These are phyloP conservation scores for Eucalyptus melliodora DNA, from an alignment of 345 rosid genomes.

Conservation along the genomic window DNA sequence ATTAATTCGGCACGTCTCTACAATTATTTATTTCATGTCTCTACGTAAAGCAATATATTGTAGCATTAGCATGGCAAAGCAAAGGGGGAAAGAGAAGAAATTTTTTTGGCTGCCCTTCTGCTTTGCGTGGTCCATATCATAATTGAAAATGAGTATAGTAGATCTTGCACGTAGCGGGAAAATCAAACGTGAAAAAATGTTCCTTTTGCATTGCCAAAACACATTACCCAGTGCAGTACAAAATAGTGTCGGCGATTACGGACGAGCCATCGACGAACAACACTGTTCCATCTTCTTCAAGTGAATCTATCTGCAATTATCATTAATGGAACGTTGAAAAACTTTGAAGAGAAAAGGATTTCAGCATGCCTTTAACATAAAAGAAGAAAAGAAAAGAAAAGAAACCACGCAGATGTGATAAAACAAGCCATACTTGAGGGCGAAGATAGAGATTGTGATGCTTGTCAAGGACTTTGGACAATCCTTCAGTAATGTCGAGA, in stretches of 20 bases:
- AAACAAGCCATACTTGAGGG: conserved; percentile 35
- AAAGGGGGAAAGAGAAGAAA: not conserved
- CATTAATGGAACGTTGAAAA: not conserved
- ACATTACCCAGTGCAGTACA: conserved; percentile 90
- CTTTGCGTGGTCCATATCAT: not conserved
- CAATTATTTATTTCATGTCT: not conserved
- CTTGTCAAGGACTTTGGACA: conserved; percentile 67
- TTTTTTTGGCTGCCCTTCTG: not conserved
- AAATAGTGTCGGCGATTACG: conserved; percentile 53
- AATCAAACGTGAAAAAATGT: not conserved
- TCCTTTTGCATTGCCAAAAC: not conserved
- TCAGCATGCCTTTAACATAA: not conserved
- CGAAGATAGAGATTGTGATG: conserved; percentile 40
- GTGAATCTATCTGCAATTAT: conserved; percentile 40
- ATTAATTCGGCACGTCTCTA: not conserved
- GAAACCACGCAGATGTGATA: not conserved
- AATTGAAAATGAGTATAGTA: not conserved
- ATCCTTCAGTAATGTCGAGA: conserved; percentile 35
- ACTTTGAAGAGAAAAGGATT: not conserved
- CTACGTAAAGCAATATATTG: not conserved
- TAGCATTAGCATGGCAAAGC: not conserved
- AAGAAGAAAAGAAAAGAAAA: not conserved
- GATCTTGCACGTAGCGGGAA: not conserved
- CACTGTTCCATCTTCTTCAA: conserved; percentile 61
- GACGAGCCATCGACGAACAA: conserved; percentile 50